Conservation (phyloP, 164 flowering plant species). For the Pachysandra terminalis region DNA sequence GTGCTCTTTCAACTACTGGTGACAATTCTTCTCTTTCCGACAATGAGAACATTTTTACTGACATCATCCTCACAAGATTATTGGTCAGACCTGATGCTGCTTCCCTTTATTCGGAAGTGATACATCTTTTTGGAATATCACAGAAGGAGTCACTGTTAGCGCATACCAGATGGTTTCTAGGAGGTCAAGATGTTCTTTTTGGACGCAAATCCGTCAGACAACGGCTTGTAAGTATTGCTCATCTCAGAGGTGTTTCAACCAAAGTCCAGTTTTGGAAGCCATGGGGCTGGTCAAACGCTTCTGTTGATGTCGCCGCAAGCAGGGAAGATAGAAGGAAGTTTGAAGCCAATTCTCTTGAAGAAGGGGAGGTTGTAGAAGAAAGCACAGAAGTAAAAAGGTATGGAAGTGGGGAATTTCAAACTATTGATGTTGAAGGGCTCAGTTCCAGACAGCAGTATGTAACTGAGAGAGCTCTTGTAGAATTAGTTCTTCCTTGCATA, state of each 20-base stretch:
- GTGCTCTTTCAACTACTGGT: slow-evolving; percentile 56
- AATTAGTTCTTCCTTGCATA: slow-evolving; percentile 81
- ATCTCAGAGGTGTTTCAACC: slow-evolving; percentile 54
- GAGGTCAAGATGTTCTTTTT: slow-evolving; percentile 76
- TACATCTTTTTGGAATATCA: slow-evolving; percentile 85
- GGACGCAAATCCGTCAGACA: slow-evolving; percentile 91
- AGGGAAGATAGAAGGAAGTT: slow-evolving; percentile 55
- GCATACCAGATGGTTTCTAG: slow-evolving; percentile 88
- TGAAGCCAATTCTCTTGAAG: slow-evolving; percentile 65
- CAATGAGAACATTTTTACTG: slow-evolving; percentile 70
- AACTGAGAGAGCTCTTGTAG: slow-evolving; percentile 84
- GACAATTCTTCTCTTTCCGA: slow-evolving; percentile 67
- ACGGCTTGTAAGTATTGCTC: slow-evolving; percentile 71
- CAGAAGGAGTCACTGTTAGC: slow-evolving; percentile 78
- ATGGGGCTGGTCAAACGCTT: slow-evolving; percentile 85
- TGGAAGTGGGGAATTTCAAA: slow-evolving; percentile 31
- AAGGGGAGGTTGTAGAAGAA: slow-evolving; percentile 93
- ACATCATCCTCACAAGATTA: slow-evolving; percentile 80
- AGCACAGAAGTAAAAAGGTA: slow-evolving; percentile 45
- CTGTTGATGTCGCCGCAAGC: slow-evolving; percentile 20
- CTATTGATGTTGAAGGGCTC: slow-evolving; percentile 36
- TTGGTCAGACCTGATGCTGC: slow-evolving; percentile 98
- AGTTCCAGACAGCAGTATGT: slow-evolving; percentile 42
- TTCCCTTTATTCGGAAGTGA: slow-evolving; percentile 79
- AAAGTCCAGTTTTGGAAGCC: slow-evolving; percentile 73